These are phyloP conservation scores for Setomelanomma holmii DNA, from an alignment of 2,329 filamentous ascomycete genomes.

Conservation along the genomic window DNA sequence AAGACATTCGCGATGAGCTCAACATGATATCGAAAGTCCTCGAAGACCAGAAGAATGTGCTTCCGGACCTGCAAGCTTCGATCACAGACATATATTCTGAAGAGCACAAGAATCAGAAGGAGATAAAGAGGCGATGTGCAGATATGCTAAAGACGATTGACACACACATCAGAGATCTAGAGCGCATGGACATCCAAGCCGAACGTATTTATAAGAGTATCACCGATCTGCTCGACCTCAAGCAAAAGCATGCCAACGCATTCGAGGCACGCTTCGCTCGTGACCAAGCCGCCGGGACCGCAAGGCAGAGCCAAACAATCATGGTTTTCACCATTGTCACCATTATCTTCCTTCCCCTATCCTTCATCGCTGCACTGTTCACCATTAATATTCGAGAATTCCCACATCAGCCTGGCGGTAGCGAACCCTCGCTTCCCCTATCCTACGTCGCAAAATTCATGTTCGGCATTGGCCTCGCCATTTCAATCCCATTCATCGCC, in stretches of 20 bases:
- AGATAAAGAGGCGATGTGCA: slow-evolving; percentile 62
- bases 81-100: slow-evolving; percentile 50
- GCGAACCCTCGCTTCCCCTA: slow-evolving; percentile 50
- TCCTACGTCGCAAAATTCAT: slow-evolving; percentile 63
- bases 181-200: slow-evolving; percentile 69
- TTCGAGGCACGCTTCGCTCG: slow-evolving; percentile 68
- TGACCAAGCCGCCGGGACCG: slow-evolving; percentile 68
- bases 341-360: slow-evolving; percentile 63
- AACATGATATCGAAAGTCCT: slow-evolving; percentile 66
- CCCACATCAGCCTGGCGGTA: slow-evolving; percentile 40
- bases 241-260: slow-evolving; percentile 73
- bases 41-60: slow-evolving; percentile 57
- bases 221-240: slow-evolving; percentile 69
- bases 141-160: slow-evolving; percentile 67
- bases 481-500: slow-evolving; percentile 59
- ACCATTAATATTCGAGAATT: slow-evolving; percentile 62
- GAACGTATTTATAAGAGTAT: slow-evolving; percentile 66
- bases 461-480: slow-evolving; percentile 62
- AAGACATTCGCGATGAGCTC: slow-evolving; percentile 72
- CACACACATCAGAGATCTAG: slow-evolving; percentile 65
- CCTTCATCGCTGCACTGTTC: slow-evolving; percentile 64
- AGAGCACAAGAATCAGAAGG: slow-evolving; percentile 48
- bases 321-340: slow-evolving; percentile 68
- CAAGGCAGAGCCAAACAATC: slow-evolving; percentile 63
- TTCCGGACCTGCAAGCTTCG: slow-evolving; percentile 56